Base-by-base conservation (phyloP, 2,329 filamentous ascomycete genomes). In the Arthroderma sp. region DNA sequence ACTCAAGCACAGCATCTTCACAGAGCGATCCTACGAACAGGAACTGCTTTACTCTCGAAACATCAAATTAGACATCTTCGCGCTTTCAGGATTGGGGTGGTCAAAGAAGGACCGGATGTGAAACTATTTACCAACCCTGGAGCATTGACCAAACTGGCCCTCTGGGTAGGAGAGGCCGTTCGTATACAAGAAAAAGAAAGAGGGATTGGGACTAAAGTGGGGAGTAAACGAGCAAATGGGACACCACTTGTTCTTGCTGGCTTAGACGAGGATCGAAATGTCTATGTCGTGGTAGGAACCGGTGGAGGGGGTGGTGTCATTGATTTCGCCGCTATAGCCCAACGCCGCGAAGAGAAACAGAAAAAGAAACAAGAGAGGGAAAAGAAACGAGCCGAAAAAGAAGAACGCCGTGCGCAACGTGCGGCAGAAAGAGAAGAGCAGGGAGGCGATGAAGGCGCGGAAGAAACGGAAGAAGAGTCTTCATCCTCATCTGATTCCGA, bases 91-190 rank as follows among this genome's bases (percentile, higher is more conserved):
- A 87, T 98, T 74, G 93, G 85, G 31, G 83, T 96, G 3, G 87
- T 98, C 54, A 94, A 93, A 60, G 91, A 96, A 57, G 87, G 89
- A 0, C 86, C 88, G 0, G 91, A 96, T 55, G 83, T 94, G 0
- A 68, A 76, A n/a, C 74, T 96, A 7, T 98, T 98, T 65, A 87
- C 82, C 1, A 89, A 96, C 57, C 88, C 91, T 0, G 85, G 88
- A 4, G 91, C 91, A 1, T 69, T 98, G 27, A 94, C 88, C 2
- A 95, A 96, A 62, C 74, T 98, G 9, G 88, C 89, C 0, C 72
- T 94, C 3, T 98, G 91, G 91, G 77, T 98, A 36, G 85, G 83
- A 38, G 89, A 96, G 64, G 91, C 91, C 0, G 80, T 96, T 38
- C 77, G 82, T 1, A 88, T 95, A 52, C 83, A 94, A 56, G 91